Base-by-base conservation (phyloP, 208 protist genomes). In the Wallacemonas sp. region DNA sequence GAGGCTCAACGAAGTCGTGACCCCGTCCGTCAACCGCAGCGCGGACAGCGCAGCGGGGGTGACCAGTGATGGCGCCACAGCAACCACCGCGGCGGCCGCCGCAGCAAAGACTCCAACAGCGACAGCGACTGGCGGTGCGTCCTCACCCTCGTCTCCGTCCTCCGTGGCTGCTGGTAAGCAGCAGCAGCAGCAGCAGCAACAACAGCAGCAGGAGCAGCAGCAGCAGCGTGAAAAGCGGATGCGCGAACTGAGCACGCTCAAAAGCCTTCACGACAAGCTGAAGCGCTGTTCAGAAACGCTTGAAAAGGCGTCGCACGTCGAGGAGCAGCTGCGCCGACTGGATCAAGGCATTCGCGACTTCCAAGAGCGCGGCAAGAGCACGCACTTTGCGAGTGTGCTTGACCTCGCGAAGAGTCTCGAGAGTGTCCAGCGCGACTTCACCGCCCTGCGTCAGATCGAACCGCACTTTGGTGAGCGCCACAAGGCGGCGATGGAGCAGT, bases 401-500 rank as follows among this genome's bases (percentile, higher is more conserved):
- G 54, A 47, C 21, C 65, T 84, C 16, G 78, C 78, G 23, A 62
- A 57, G 32, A 12, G 38, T 26, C 69, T 80, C 19, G 56, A 65
- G 30, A 17, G 63, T 6, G 73, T 88, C 32, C 68, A 78, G 32
- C 32, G 71, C 4, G 78, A 83, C 44, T 61, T 93, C 23, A 63
- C 69, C n/a, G 77, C 80, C 19, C 70, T 93, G 29, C 65, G 72
- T 6, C 52, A 65, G 19, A 65, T 90, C 36, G 87, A 93, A 11
- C 62, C 78, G 23, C 71, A 73, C 17, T 90, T 84, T 48, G 87
- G 87, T 11, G 76, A 82, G 44, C 76, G 81, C 62, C 73, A 87
- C 69, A 61, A 72, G n/a, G 67, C 73, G 1, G 52, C 70, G 46
- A 66, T 93, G 16, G 75, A 79, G 44, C 54, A 78, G 57, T 84